Evolutionary conservation across 192 early-diverging fungal genomes (phyloP), one percentile per base, ranked within the genome.

Genomic region (Mortierella claussenii): DNA sequence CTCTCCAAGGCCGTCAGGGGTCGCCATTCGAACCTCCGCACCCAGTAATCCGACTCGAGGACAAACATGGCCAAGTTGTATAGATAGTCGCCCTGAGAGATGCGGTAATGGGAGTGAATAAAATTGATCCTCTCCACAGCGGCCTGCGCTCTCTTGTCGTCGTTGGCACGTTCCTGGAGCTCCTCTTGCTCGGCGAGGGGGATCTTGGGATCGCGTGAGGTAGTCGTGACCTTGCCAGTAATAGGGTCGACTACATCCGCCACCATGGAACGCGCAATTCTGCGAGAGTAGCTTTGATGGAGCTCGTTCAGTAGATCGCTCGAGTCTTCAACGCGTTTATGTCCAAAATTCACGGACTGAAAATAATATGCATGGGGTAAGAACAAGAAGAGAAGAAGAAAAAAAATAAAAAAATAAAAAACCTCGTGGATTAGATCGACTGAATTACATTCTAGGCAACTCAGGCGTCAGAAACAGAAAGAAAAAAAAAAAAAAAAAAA

Each of bases 1-100:
- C 55, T 51, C 56, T 81, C 80, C 21, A 65, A 44, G 6, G 52
- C 62, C 21, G 79, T 78, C 3, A 81, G 17, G 27, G 53, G 7
- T 21, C 81, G 47, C 63, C 64, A 82, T 32, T 79, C 81, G 37
- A 33, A 82, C 2, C 21, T 5, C 17, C 64, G 44, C 20, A 82
- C 30, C 81, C 63, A 79, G 11, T 59, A 50, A n/a, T 46, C 47
- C 10, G 81, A 54, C 31, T 73, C 66, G 2, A 52, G 8, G 13
- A 75, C 48, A 63, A 80, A 75, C 28, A 79, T 12, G 1, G 47
- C 20, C 20, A 82, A 36, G 12, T 64, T 80, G 59, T 74, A 82
- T 20, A 80, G 44, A 27, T 68, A 80, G 48, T 82, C 81, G 18
- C 61, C 79, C 33, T 82, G 71, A 1, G 47, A 55, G 31, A 82